These are phyloP conservation scores for Daldinia loculata DNA, from an alignment of 495 filamentous ascomycete species.

Conservation along the genomic window DNA sequence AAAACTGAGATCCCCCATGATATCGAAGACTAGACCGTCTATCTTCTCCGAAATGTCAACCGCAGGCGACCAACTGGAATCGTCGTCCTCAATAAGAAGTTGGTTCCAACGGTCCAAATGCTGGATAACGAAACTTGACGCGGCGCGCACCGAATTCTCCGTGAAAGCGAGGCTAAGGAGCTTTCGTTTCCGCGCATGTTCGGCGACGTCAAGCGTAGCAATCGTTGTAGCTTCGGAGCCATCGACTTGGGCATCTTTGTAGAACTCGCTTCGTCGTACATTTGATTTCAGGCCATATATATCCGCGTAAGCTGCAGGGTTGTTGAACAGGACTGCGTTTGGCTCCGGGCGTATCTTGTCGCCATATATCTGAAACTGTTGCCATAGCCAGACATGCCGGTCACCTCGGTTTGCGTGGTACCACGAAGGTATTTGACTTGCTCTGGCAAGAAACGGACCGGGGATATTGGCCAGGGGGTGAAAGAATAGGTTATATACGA, in stretches of 20 bases:
- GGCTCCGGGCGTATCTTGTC: constrained; percentile 44
- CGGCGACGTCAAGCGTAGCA: constrained; percentile 30
- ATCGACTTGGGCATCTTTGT: constrained; percentile 28
- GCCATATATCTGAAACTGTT: constrained; percentile 42
- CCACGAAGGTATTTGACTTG: constrained; percentile 31
- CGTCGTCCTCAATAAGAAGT: constrained; percentile 20
- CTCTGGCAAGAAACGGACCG: constrained; percentile 32
- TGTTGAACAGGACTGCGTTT: constrained; percentile 42
- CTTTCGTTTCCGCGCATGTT: constrained; percentile 44
- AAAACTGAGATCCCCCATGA: constrained; percentile 61
- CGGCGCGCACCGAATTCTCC: constrained; percentile 42
- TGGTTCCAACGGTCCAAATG: constrained; percentile 49
- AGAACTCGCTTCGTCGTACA: constrained; percentile 40
- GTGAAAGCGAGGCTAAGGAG: constrained; percentile 38
- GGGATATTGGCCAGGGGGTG: constrained; percentile 38
- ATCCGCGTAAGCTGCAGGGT: constrained; percentile 30
- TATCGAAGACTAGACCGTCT: constrained; percentile 42
- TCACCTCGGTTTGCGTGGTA: constrained; percentile 35
- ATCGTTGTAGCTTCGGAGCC: constrained; percentile 33
- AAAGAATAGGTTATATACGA: constrained; percentile 36
- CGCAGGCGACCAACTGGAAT: constrained; percentile 37
- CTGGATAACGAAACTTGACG: constrained; percentile 30
- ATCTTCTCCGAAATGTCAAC: constrained; percentile 38
- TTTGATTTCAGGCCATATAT: constrained; percentile 49
- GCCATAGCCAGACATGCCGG: constrained; percentile 40